phyloP scores from a whole-genome alignment of 1,284 basidiomycete genomes.

The Puccinia polysora region DNA sequence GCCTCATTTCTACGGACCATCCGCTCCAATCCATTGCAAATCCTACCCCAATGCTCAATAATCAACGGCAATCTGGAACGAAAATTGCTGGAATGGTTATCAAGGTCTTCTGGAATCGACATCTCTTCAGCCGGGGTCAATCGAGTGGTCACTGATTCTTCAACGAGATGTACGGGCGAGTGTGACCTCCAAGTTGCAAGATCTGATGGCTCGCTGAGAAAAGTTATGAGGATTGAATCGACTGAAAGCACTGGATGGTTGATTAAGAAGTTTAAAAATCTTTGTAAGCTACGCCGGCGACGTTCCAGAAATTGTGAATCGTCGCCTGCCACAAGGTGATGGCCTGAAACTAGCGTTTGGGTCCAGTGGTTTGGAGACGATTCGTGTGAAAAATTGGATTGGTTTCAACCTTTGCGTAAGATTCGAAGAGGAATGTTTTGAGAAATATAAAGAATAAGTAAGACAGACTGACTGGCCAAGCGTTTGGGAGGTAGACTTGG shows the following conservation, averaged over 20 bases:
- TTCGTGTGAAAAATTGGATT: not conserved
- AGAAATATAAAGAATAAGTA: constrained; percentile 25
- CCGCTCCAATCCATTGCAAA: constrained; percentile 75
- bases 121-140: constrained; percentile 80
- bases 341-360: constrained; percentile 39
- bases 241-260: constrained; percentile 85
- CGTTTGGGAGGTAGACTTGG: constrained; percentile 84
- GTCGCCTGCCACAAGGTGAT: constrained; percentile 64
- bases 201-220: constrained; percentile 54
- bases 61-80: constrained; percentile 66
- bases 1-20: constrained; percentile 78
- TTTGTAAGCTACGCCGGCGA: constrained; percentile 74
- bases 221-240: constrained; percentile 73
- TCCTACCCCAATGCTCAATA: constrained; percentile 84
- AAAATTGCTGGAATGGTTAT: constrained; percentile 70
- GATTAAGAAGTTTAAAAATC: constrained; percentile 74
- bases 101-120: constrained; percentile 81
- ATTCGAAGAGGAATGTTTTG: constrained; percentile 7
- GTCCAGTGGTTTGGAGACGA: not conserved
- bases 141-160: constrained; percentile 75
- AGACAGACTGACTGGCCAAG: constrained; percentile 66
- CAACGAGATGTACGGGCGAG: constrained; percentile 63
- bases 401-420: not conserved
- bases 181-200: constrained; percentile 46
- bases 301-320: constrained; percentile 70